These are phyloP conservation scores for Neospora caninum DNA, from an alignment of 169 alveolate species.

Conservation along the genomic window DNA sequence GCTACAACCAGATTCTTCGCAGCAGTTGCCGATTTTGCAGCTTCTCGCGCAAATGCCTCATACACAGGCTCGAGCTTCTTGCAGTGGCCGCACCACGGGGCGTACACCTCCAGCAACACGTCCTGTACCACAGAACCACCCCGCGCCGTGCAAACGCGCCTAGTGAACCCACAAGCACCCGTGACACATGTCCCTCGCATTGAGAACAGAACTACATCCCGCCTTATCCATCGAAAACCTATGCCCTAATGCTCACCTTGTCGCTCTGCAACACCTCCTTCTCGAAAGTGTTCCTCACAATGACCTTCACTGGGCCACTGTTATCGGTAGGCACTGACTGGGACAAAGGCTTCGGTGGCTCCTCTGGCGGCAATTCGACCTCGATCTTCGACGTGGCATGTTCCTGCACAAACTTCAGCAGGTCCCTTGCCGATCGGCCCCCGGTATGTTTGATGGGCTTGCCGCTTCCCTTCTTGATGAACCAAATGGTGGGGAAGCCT, in stretches of 20 bases:
- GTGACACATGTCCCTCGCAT: not conserved
- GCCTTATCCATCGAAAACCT: not conserved
- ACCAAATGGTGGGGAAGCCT: conserved; percentile 64
- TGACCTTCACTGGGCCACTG: not conserved
- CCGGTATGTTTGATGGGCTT: conserved; percentile 46
- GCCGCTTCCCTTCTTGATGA: conserved; percentile 48
- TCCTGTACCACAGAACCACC: conserved; percentile 74
- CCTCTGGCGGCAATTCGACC: not conserved
- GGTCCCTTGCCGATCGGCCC: conserved; percentile 10
- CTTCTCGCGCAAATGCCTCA: conserved; percentile 72
- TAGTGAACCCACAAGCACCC: conserved; percentile 85
- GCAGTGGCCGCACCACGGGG: conserved; percentile 98
- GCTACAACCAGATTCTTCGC: conserved; percentile 53
- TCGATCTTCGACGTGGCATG: conserved; percentile 27
- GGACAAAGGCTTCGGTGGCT: conserved; percentile 63
- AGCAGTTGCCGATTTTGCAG: conserved; percentile 42
- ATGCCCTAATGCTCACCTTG: conserved; percentile 40
- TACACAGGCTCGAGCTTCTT: conserved; percentile 89
- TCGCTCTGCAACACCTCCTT: conserved; percentile 31
- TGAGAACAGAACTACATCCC: not conserved
- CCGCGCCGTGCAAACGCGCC: not conserved
- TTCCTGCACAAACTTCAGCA: conserved; percentile 27
- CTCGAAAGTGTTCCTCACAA: conserved; percentile 52
- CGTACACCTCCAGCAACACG: conserved; percentile 93
- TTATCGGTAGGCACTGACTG: conserved; percentile 80